Evolutionary conservation across 148 eudicot species (phyloP).

Genomic region (Rhododendron kiyosumense): DNA sequence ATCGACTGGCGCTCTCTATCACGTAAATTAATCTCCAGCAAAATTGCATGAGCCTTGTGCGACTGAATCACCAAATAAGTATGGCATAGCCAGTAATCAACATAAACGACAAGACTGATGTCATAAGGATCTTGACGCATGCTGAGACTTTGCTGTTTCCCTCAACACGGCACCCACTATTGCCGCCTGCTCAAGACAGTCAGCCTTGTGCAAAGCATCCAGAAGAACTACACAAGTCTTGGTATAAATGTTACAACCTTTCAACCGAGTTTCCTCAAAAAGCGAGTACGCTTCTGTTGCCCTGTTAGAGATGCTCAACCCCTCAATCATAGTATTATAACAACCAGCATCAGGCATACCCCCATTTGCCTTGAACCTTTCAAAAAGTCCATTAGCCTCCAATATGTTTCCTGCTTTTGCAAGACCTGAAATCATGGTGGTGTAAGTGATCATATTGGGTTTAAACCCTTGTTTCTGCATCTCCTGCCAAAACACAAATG

Average conservation of each 20-base stretch:
- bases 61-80: neutral
- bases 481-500: constrained; percentile 91
- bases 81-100: neutral
- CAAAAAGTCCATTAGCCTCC: constrained; percentile 71
- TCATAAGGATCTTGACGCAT: constrained; percentile 66
- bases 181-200: constrained; percentile 91
- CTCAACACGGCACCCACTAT: constrained; percentile 79
- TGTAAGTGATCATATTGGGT: constrained; percentile 71
- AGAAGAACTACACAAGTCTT: constrained; percentile 81
- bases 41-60: neutral
- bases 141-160: constrained; percentile 93
- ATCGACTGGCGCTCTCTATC: neutral
- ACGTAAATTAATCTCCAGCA: neutral
- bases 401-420: constrained; percentile 72
- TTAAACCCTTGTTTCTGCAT: constrained; percentile 78
- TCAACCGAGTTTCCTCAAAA: constrained; percentile 81
- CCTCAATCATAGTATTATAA: constrained; percentile 80
- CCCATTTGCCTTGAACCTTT: constrained; percentile 64
- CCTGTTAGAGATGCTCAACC: constrained; percentile 67
- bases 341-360: constrained; percentile 83
- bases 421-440: constrained; percentile 83
- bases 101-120: neutral
- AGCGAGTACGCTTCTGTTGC: constrained; percentile 66
- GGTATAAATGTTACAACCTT: constrained; percentile 62
- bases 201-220: constrained; percentile 87